Evolutionary conservation across 1,284 basidiomycete species (phyloP).

Genomic region (Ganoderma lucidum): DNA sequence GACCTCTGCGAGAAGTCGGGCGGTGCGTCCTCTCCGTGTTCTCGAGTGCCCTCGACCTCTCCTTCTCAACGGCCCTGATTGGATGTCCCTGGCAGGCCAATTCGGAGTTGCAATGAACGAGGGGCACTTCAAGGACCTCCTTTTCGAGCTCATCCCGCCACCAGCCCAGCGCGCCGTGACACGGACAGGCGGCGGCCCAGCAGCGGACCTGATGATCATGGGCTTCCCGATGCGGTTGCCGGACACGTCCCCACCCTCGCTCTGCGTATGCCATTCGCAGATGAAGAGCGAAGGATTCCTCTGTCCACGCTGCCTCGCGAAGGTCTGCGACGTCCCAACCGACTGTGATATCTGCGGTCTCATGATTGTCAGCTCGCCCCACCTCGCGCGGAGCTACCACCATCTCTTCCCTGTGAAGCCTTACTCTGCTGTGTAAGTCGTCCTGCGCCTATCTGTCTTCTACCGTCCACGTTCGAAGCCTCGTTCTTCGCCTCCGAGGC

Average conservation of each 20-base stretch:
- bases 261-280: constrained; percentile 95
- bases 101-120: constrained; percentile 98
- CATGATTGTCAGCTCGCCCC: constrained; percentile 98
- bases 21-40: constrained; percentile 56
- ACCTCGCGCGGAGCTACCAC: constrained; percentile 95
- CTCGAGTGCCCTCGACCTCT: background rate
- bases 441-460: background rate
- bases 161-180: constrained; percentile 80
- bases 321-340: constrained; percentile 97
- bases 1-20: constrained; percentile 91
- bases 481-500: constrained; percentile 15
- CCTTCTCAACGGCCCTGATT: constrained; percentile 24
- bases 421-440: constrained; percentile 80
- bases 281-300: constrained; percentile 92
- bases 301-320: constrained; percentile 92
- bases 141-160: constrained; percentile 96
- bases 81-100: constrained; percentile 60
- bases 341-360: constrained; percentile 98
- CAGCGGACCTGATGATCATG: constrained; percentile 97
- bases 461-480: background rate
- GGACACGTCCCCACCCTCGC: constrained; percentile 79
- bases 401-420: constrained; percentile 92
- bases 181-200: constrained; percentile 59
- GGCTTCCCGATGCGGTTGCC: constrained; percentile 96
- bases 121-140: constrained; percentile 93